Evolutionary conservation across 2,329 filamentous ascomycete genomes (phyloP).

Genomic region (Cladophialophora exuberans): DNA sequence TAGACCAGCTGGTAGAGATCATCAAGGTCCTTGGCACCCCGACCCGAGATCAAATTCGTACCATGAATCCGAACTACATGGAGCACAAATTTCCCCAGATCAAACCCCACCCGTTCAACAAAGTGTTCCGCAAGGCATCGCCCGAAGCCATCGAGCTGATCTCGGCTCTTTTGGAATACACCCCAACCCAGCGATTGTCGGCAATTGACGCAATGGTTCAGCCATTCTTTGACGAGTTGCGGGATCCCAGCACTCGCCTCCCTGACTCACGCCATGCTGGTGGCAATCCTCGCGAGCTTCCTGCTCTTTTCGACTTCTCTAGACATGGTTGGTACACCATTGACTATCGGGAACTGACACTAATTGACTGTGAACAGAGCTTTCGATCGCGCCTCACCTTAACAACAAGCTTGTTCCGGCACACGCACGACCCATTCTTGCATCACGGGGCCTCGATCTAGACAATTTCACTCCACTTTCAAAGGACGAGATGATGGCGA

Average conservation of each 20-base stretch:
- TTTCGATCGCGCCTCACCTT: slow-evolving; percentile 89
- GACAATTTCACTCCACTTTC: slow-evolving; percentile 89
- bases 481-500: slow-evolving; percentile 96
- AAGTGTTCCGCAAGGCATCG: slow-evolving; percentile 97
- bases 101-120: slow-evolving; percentile 98
- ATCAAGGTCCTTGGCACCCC: slow-evolving; percentile 98
- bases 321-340: slow-evolving; percentile 73
- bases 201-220: slow-evolving; percentile 97
- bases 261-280: slow-evolving; percentile 92
- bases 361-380: slow-evolving; percentile 61
- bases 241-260: slow-evolving; percentile 86
- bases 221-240: slow-evolving; percentile 96
- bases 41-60: slow-evolving; percentile 95
- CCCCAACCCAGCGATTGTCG: slow-evolving; percentile 89
- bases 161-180: slow-evolving; percentile 91
- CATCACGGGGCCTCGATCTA: slow-evolving; percentile 81
- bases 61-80: slow-evolving; percentile 99
- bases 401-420: slow-evolving; percentile 86
- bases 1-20: slow-evolving; percentile 97
- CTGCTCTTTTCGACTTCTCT: slow-evolving; percentile 88
- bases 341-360: slow-evolving; percentile 11
- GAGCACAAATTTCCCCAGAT: slow-evolving; percentile 99
- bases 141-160: slow-evolving; percentile 93
- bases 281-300: slow-evolving; percentile 77
- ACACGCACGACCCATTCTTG: slow-evolving; percentile 76